Evolutionary conservation across 2,329 filamentous ascomycete species (phyloP).

Genomic region (Botryosphaeria dothidea): DNA sequence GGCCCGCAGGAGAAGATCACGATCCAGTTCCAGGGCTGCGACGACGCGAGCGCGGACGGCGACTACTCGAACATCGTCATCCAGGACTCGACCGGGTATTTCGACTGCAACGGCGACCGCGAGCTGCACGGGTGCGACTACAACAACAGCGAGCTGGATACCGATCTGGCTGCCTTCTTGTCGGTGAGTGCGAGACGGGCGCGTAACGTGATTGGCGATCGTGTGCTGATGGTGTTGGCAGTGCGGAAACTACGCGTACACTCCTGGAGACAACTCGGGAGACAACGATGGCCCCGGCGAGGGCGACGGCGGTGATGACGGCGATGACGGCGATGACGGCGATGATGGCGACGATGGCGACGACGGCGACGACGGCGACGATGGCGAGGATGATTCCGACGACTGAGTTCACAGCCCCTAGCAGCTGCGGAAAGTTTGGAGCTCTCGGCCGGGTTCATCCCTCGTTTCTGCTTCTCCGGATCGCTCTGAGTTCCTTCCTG

Average conservation of each 20-base stretch:
- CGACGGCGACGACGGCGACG: neutral
- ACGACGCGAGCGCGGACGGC: neutral
- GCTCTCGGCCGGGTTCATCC: too few species aligned
- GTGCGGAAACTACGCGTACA: conserved; percentile 11
- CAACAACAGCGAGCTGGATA: neutral
- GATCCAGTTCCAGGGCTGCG: neutral
- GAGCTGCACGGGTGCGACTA: neutral
- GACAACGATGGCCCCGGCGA: neutral
- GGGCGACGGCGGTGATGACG: neutral
- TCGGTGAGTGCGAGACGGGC: neutral
- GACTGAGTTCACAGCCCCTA: too few species aligned
- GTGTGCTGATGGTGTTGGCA: neutral
- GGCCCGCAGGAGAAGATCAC: neutral
- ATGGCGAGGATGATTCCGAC: neutral
- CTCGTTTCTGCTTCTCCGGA: too few species aligned
- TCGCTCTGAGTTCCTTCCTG: too few species aligned
- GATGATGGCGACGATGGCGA: neutral
- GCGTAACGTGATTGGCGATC: too few species aligned
- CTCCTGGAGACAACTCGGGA: neutral
- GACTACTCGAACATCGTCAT: neutral
- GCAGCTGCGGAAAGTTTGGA: too few species aligned
- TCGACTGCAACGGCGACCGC: neutral
- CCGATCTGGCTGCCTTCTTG: neutral
- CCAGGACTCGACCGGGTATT: neutral
- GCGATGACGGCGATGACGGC: neutral